Conservation (phyloP, 2,329 filamentous ascomycete species). For the Biscogniauxia mediterranea region DNA sequence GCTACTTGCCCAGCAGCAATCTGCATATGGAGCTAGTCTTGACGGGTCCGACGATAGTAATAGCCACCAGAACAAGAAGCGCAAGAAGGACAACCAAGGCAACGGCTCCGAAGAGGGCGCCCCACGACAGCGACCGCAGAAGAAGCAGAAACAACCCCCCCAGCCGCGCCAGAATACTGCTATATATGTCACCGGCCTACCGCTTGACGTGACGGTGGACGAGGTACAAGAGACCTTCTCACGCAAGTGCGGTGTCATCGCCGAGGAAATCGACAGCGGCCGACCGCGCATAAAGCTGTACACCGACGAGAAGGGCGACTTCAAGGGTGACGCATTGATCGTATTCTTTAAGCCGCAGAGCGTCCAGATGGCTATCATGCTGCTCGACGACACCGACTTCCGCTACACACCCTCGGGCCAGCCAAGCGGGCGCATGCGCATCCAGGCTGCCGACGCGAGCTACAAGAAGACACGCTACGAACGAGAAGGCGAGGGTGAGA, state of each 20-base stretch:
- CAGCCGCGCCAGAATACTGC: conserved; percentile 74
- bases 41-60: conserved; percentile 38
- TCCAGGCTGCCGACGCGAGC: conserved; percentile 81
- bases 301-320: conserved; percentile 72
- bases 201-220: conserved; percentile 70
- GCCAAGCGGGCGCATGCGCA: conserved; percentile 67
- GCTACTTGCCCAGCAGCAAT: conserved; percentile 34
- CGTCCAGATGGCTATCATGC: conserved; percentile 79
- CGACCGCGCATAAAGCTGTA: conserved; percentile 93
- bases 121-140: conserved; percentile 41
- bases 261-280: conserved; percentile 88
- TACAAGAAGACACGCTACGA: conserved; percentile 86
- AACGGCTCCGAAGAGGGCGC: conserved; percentile 27
- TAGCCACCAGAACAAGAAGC: conserved; percentile 36
- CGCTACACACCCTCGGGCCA: conserved; percentile 56
- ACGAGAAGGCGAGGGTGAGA: conserved; percentile 28
- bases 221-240: conserved; percentile 85
- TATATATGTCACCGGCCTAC: conserved; percentile 87
- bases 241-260: conserved; percentile 82
- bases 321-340: conserved; percentile 91
- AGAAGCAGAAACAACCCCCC: conserved; percentile 48
- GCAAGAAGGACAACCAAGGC: conserved; percentile 36
- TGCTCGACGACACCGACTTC: conserved; percentile 81
- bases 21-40: conserved; percentile 28
- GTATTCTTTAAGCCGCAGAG: conserved; percentile 95